phyloP scores from a whole-genome alignment of 2,329 filamentous ascomycete species.

The Colletotrichum viniferum region DNA sequence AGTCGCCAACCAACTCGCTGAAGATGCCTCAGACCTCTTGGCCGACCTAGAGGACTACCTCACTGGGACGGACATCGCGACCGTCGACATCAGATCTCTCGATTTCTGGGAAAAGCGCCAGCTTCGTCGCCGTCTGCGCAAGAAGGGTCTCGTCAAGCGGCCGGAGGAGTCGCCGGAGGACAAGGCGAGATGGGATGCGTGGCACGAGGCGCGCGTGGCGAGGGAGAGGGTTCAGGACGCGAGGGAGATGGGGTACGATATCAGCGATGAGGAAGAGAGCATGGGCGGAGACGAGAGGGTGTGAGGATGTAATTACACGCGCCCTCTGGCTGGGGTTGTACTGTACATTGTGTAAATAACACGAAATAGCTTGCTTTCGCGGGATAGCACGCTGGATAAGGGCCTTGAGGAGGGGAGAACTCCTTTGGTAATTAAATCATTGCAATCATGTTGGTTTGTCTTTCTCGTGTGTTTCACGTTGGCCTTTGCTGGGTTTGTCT shows the following conservation, averaged over 20 bases:
- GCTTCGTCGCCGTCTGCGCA: constrained; percentile 54
- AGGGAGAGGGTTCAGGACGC: constrained; percentile 43
- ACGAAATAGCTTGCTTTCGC: background rate
- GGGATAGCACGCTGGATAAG: constrained; percentile 7
- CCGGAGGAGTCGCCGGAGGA: constrained; percentile 45
- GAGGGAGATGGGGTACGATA: constrained; percentile 44
- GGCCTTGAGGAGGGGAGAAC: background rate
- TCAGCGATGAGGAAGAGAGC: constrained; percentile 38
- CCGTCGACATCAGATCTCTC: constrained; percentile 47
- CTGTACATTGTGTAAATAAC: background rate
- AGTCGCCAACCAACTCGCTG: constrained; percentile 37
- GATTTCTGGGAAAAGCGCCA: constrained; percentile 51
- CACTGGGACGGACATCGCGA: constrained; percentile 48
- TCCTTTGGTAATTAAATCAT: background rate
- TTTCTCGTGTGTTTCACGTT: background rate
- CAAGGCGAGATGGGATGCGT: constrained; percentile 46
- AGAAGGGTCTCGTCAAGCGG: constrained; percentile 45
- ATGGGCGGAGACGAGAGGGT: constrained; percentile 35
- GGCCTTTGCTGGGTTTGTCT: background rate
- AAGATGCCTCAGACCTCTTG: constrained; percentile 50
- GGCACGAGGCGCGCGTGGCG: constrained; percentile 45
- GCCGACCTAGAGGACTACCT: constrained; percentile 54
- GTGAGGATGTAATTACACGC: constrained; percentile 6
- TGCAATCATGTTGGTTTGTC: background rate
- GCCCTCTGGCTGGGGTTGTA: background rate